phyloP scores from a whole-genome alignment of 176 grass and related monocot genomes.

The Cenchrus americanus region DNA sequence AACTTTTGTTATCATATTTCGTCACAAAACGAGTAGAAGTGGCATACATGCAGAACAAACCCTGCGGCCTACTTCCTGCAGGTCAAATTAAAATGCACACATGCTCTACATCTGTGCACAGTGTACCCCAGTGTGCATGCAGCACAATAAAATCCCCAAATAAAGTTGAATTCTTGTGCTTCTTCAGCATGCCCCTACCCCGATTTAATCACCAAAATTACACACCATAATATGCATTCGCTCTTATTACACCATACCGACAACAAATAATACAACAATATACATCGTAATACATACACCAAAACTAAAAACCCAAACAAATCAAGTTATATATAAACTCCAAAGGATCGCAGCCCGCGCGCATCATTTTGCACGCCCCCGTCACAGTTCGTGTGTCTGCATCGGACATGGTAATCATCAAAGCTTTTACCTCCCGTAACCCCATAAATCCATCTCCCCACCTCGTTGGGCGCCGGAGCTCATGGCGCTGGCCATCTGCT shows the following conservation, averaged over 20 bases:
- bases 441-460: constrained; percentile 93
- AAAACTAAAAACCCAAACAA: constrained; percentile 48
- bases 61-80: background rate
- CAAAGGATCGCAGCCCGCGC: background rate
- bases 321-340: constrained; percentile 32
- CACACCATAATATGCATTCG: constrained; percentile 33
- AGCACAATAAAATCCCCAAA: constrained; percentile 21
- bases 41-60: constrained; percentile 34
- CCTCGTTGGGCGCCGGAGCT: constrained; percentile 60
- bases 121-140: background rate
- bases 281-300: constrained; percentile 32
- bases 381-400: constrained; percentile 3
- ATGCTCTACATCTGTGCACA: background rate
- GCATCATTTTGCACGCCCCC: constrained; percentile 7
- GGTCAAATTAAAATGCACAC: background rate
- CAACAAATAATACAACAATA: constrained; percentile 45
- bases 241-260: constrained; percentile 53
- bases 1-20: constrained; percentile 15
- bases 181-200: constrained; percentile 5
- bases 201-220: constrained; percentile 6
- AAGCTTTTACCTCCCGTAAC: constrained; percentile 64
- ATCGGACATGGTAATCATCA: background rate
- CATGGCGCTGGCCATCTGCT: constrained; percentile 72
- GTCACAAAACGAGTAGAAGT: background rate
- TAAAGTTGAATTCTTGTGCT: constrained; percentile 15